phyloP scores from a whole-genome alignment of 352 stramenopile genomes.

The Pythium aphanidermatum region DNA sequence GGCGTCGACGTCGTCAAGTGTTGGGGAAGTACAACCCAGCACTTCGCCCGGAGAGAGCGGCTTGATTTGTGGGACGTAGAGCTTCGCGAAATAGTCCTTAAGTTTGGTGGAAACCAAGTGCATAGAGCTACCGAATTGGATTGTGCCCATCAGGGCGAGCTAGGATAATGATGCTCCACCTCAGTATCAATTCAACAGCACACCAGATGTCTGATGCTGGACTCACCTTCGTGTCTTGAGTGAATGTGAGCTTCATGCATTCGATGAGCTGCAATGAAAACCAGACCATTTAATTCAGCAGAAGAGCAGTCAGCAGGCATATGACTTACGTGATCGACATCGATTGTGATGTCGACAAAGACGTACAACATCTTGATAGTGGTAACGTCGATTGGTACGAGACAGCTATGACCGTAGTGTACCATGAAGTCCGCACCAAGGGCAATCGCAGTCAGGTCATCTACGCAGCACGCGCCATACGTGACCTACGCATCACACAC shows the following conservation, averaged over 20 bases:
- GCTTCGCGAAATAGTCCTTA: conserved; percentile 70
- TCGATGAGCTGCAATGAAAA: conserved; percentile 90
- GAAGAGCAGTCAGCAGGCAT: not conserved
- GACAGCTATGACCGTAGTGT: conserved; percentile 99
- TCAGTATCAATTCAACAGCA: not conserved
- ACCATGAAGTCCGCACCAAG: conserved; percentile 97
- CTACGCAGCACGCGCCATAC: conserved; percentile 99
- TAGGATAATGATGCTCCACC: conserved; percentile 13
- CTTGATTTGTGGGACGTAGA: conserved; percentile 94
- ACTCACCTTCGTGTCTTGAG: conserved; percentile 57
- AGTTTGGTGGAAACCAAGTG: conserved; percentile 73
- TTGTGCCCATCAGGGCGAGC: conserved; percentile 93
- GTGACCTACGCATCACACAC: conserved; percentile 76
- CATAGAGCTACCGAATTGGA: conserved; percentile 93
- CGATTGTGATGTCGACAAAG: conserved; percentile 99
- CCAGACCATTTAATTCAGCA: no score
- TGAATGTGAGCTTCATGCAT: conserved; percentile 92
- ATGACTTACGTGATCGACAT: conserved; percentile 88
- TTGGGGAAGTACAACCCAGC: conserved; percentile 97
- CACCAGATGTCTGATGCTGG: not conserved
- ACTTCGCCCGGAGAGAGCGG: conserved; percentile 97
- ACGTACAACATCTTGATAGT: conserved; percentile 98
- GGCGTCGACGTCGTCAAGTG: conserved; percentile 87
- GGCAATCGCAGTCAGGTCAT: conserved; percentile 95
- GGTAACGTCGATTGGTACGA: conserved; percentile 97